These are phyloP conservation scores for Fusarium siculi DNA, from an alignment of 2,329 filamentous ascomycete species.

Conservation along the genomic window DNA sequence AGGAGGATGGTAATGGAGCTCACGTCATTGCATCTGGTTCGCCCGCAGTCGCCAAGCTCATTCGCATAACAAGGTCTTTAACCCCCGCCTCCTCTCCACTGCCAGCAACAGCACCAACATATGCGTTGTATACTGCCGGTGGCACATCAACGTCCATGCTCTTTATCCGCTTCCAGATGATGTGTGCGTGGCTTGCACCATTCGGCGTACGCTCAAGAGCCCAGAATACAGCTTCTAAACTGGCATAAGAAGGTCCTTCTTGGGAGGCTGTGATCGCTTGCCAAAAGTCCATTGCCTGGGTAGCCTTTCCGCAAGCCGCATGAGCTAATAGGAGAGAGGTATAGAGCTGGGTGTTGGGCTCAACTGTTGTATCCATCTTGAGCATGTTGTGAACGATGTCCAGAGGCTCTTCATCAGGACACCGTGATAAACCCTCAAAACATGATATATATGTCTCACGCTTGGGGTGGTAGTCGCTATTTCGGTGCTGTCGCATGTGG, in stretches of 20 bases:
- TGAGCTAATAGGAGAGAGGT: constrained; percentile 92
- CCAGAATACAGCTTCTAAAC: constrained; percentile 82
- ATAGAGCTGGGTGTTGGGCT: constrained; percentile 78
- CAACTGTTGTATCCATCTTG: constrained; percentile 87
- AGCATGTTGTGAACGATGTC: constrained; percentile 90
- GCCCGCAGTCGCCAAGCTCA: constrained; percentile 73
- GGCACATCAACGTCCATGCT: constrained; percentile 84
- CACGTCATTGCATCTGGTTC: constrained; percentile 77
- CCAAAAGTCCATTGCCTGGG: constrained; percentile 82
- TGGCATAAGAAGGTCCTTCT: constrained; percentile 88
- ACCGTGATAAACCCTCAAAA: constrained; percentile 78
- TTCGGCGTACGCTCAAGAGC: constrained; percentile 74
- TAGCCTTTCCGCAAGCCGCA: constrained; percentile 72
- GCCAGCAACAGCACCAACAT: constrained; percentile 79
- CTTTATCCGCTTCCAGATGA: constrained; percentile 77
- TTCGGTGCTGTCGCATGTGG: constrained; percentile 87
- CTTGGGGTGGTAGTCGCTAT: constrained; percentile 71
- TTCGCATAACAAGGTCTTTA: constrained; percentile 71
- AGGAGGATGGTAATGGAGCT: constrained; percentile 53
- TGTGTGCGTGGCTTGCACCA: constrained; percentile 68
- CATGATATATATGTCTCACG: constrained; percentile 80
- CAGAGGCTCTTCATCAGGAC: constrained; percentile 67
- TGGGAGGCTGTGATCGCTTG: constrained; percentile 80
- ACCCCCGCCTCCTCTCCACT: constrained; percentile 77
- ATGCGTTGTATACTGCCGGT: constrained; percentile 77